A percentile compares a stretch with the other conserved stretches of the same genome.
Conservation (phyloP, 306 rosid genomes). For the Acmispon strigosus region DNA sequence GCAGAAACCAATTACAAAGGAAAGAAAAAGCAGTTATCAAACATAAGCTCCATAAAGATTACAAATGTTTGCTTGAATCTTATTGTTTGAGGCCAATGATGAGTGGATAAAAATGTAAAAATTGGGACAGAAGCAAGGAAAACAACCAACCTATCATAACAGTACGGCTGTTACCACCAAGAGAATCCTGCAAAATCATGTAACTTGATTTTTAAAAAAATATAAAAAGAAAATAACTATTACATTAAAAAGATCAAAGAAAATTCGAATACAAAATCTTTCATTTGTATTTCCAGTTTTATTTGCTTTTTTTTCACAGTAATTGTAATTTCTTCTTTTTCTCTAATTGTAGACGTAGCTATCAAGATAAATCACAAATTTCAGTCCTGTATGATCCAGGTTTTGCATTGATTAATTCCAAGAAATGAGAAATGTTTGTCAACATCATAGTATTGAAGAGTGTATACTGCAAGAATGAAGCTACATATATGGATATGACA, state of each 20-base stretch:
- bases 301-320: not conserved
- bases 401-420: not conserved
- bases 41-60: not conserved
- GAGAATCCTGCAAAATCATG: conserved; percentile 79
- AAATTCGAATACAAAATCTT: not conserved
- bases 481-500: conserved; percentile 23
- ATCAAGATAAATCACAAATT: not conserved
- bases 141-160: conserved; percentile 80
- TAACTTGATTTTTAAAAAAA: conserved; percentile 6
- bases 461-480: not conserved
- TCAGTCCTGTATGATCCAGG: conserved; percentile 6
- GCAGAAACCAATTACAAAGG: not conserved
- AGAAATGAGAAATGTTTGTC: conserved; percentile 3
- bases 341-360: not conserved
- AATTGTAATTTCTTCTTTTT: not conserved
- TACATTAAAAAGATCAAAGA: not conserved
- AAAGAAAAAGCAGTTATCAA: not conserved
- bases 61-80: not conserved
- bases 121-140: not conserved
- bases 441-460: not conserved
- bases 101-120: not conserved
- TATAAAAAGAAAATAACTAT: not conserved
- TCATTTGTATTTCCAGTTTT: conserved; percentile 2
- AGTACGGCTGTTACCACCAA: conserved; percentile 97
- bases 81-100: conserved; percentile 3